Conservation (phyloP, 2,329 filamentous ascomycete species). For the Daldinia sp. region DNA sequence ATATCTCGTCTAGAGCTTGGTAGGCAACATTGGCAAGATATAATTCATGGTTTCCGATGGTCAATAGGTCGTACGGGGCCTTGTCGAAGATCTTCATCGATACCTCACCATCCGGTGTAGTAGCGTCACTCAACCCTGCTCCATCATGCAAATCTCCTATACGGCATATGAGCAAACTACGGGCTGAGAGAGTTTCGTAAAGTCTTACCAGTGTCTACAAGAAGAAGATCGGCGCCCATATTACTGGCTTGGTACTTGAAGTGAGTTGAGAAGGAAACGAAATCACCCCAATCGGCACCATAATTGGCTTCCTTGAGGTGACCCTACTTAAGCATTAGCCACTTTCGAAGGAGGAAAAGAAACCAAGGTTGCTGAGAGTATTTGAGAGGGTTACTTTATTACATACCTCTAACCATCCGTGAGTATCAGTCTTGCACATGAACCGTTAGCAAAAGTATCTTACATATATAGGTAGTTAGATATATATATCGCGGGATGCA, state of each 20-base stretch:
- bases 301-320: constrained; percentile 70
- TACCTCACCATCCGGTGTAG: constrained; percentile 62
- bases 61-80: constrained; percentile 54
- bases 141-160: constrained; percentile 70
- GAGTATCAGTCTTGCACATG: constrained; percentile 60
- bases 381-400: neutral
- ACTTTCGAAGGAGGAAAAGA: neutral
- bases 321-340: constrained; percentile 48
- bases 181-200: neutral
- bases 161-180: neutral
- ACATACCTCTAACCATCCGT: constrained; percentile 61
- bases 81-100: constrained; percentile 58
- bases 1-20: constrained; percentile 67
- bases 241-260: constrained; percentile 67
- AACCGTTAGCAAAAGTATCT: constrained; percentile 2
- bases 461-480: neutral
- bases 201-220: constrained; percentile 65
- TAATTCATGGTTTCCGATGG: constrained; percentile 67
- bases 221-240: constrained; percentile 65
- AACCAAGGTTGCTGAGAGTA: neutral
- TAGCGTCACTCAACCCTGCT: constrained; percentile 68
- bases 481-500: neutral
- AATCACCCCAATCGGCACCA: constrained; percentile 73
- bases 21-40: constrained; percentile 70
- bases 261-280: constrained; percentile 65